phyloP scores from a whole-genome alignment of 148 eudicot species.

The Fagopyrum tataricum region DNA sequence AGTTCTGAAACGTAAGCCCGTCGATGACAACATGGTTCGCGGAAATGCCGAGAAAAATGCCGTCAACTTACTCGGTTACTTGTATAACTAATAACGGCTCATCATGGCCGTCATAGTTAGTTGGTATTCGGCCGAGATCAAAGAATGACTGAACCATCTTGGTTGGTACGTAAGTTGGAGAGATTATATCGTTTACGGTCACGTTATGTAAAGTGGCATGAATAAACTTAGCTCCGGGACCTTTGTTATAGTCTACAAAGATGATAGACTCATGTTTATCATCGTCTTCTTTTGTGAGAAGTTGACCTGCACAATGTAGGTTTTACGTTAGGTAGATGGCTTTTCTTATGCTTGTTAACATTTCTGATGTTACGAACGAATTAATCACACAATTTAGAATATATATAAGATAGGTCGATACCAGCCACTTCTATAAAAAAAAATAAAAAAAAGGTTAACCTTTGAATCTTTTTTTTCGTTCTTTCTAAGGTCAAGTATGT shows the following conservation, averaged over 20 bases:
- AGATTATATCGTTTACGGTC: background rate
- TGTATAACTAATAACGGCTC: background rate
- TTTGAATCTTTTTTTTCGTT: too few species aligned
- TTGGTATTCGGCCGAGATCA: background rate
- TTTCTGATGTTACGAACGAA: too few species aligned
- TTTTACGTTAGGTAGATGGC: too few species aligned
- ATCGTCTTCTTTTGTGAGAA: background rate
- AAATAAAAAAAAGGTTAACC: too few species aligned
- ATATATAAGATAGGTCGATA: too few species aligned
- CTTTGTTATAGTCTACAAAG: background rate
- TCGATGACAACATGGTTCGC: slow-evolving; percentile 48
- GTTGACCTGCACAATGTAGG: background rate
- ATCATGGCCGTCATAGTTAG: background rate
- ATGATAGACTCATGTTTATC: background rate
- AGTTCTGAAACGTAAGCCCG: slow-evolving; percentile 60
- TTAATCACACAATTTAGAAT: too few species aligned
- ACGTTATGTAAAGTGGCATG: background rate
- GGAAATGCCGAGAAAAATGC: slow-evolving; percentile 46
- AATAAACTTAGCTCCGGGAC: slow-evolving; percentile 3
- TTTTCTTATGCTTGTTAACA: too few species aligned
- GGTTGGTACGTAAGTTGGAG: background rate
- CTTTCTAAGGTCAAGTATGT: too few species aligned
- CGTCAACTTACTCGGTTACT: slow-evolving; percentile 22
- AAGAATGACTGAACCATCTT: background rate
- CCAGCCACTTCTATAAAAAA: too few species aligned